Evolutionary conservation across 1,139 yeast genomes (phyloP).

Genomic region (Magnusiomyces ingens): DNA sequence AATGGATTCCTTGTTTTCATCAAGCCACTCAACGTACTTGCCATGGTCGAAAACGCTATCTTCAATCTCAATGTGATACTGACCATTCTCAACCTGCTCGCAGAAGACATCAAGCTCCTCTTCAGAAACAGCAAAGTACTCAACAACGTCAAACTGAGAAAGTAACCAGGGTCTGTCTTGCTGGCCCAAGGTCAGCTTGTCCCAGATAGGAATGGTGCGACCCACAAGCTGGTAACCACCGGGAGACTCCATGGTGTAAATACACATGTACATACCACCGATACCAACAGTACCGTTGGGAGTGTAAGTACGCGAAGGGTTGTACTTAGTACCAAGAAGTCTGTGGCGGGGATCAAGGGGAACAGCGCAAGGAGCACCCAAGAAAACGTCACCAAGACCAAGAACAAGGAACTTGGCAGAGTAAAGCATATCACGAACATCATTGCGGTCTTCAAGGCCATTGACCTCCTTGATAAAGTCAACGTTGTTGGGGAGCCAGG

Average conservation of each 20-base stretch:
- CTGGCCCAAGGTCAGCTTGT: constrained; percentile 70
- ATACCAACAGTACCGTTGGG: constrained; percentile 97
- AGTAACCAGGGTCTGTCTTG: constrained; percentile 85
- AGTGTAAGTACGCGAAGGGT: constrained; percentile 92
- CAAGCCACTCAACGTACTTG: constrained; percentile 71
- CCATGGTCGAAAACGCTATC: constrained; percentile 79
- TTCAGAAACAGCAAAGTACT: constrained; percentile 86
- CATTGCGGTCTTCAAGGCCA: constrained; percentile 59
- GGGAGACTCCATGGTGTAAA: constrained; percentile 96
- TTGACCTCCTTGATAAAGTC: constrained; percentile 89
- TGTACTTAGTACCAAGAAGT: constrained; percentile 84
- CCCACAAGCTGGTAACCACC: constrained; percentile 98
- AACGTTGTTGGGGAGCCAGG: constrained; percentile 96
- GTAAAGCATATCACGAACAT: constrained; percentile 76
- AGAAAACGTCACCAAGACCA: constrained; percentile 94
- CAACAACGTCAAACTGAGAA: constrained; percentile 87
- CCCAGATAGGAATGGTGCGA: constrained; percentile 97
- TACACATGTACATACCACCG: constrained; percentile 98
- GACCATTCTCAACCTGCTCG: constrained; percentile 76
- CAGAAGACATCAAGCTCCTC: constrained; percentile 65
- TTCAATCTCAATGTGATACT: constrained; percentile 63
- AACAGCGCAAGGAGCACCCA: constrained; percentile 98
- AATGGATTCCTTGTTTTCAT: constrained; percentile 64
- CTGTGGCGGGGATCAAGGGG: constrained; percentile 96
- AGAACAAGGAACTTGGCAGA: constrained; percentile 84